A percentile compares a stretch with the other conserved stretches of the same genome.
Conservation (phyloP, 495 filamentous ascomycete species). For the Saxophila tyrrhenica region DNA sequence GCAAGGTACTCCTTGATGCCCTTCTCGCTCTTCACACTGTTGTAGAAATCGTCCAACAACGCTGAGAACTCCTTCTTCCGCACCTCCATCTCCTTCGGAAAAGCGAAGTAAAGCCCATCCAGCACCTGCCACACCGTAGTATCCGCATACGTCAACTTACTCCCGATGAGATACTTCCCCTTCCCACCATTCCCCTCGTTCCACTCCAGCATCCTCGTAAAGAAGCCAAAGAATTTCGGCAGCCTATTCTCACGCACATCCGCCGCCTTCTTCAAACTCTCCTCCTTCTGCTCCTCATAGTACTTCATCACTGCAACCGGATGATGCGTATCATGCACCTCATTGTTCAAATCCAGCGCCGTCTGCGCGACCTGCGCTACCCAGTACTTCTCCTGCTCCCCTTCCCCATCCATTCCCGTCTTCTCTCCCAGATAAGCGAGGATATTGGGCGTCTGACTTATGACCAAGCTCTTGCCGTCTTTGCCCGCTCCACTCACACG, state of each 20-base stretch:
- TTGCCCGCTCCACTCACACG: slow-evolving; percentile 35
- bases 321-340: slow-evolving; percentile 58
- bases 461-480: slow-evolving; percentile 33
- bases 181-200: slow-evolving; percentile 34
- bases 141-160: slow-evolving; percentile 52
- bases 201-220: slow-evolving; percentile 47
- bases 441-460: slow-evolving; percentile 56
- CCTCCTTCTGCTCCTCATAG: slow-evolving; percentile 58
- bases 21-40: slow-evolving; percentile 41
- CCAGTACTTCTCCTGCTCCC: slow-evolving; percentile 35
- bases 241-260: slow-evolving; percentile 47
- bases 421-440: slow-evolving; percentile 47
- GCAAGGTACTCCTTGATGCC: slow-evolving; percentile 48
- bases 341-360: slow-evolving; percentile 55
- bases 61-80: slow-evolving; percentile 36
- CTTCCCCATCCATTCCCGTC: slow-evolving; percentile 41
- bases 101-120: slow-evolving; percentile 44
- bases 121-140: slow-evolving; percentile 55
- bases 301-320: slow-evolving; percentile 44
- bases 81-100: slow-evolving; percentile 47
- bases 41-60: slow-evolving; percentile 44
- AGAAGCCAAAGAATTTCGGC: slow-evolving; percentile 56
- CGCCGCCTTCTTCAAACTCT: slow-evolving; percentile 38
- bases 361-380: slow-evolving; percentile 50
- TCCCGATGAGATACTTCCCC: slow-evolving; percentile 49